Evolutionary conservation across 768 basidiomycete species (phyloP).

Genomic region (Tylopilus subfusipes): DNA sequence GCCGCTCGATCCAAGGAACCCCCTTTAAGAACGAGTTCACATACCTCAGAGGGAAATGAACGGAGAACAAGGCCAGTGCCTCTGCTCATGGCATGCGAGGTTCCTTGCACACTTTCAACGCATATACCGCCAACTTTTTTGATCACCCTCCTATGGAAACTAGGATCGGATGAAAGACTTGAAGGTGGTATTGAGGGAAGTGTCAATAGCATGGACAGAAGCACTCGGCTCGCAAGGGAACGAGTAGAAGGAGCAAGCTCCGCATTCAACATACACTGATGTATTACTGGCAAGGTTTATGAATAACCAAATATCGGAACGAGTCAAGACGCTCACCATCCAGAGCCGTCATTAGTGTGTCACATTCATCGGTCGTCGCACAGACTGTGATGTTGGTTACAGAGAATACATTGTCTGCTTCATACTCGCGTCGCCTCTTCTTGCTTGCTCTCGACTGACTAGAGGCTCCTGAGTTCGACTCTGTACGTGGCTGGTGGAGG

Average conservation of each 20-base stretch:
- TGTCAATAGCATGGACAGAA: conserved; percentile 54
- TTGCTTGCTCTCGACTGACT: conserved; percentile 51
- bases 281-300: conserved; percentile 43
- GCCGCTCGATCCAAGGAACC: not conserved
- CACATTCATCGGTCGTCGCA: conserved; percentile 46
- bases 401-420: conserved; percentile 72
- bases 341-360: conserved; percentile 50
- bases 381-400: conserved; percentile 45
- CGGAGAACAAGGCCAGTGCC: conserved; percentile 54
- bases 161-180: conserved; percentile 49
- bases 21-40: conserved; percentile 7
- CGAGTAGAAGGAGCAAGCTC: conserved; percentile 50
- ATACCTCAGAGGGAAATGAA: conserved; percentile 35
- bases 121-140: conserved; percentile 46
- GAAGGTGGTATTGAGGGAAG: conserved; percentile 55
- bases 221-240: conserved; percentile 56
- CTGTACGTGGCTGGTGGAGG: conserved; percentile 34
- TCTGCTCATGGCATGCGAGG: conserved; percentile 57
- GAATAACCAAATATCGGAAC: not conserved
- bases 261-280: conserved; percentile 44
- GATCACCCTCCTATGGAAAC: conserved; percentile 45
- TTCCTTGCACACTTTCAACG: conserved; percentile 50
- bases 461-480: conserved; percentile 19
- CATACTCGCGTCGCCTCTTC: conserved; percentile 66
- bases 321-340: conserved; percentile 45